A percentile compares a stretch with the other conserved stretches of the same genome.
Evolutionary conservation across 495 filamentous ascomycete genomes (phyloP).

Genomic region (Xylaria sp.): DNA sequence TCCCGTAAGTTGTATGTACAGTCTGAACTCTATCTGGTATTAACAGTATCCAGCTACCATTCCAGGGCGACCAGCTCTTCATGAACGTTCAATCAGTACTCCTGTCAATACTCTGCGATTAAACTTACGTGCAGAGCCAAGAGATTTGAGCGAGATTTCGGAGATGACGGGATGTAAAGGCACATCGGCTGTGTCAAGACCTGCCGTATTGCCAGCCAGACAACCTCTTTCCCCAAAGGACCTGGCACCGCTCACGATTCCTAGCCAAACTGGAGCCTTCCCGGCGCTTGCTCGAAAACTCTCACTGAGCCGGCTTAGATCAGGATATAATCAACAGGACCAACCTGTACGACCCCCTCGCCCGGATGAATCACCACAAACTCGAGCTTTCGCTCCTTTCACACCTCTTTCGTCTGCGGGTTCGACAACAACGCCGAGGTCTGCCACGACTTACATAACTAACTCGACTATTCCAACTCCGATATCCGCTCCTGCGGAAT

Average conservation of each 20-base stretch:
- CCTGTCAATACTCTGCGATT: constrained; percentile 60
- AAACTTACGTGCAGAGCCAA: constrained; percentile 49
- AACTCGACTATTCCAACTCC: constrained; percentile 54
- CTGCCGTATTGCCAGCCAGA: constrained; percentile 35
- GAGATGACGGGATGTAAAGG: constrained; percentile 21
- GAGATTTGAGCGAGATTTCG: constrained; percentile 36
- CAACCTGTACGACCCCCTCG: constrained; percentile 40
- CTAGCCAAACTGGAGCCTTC: constrained; percentile 45
- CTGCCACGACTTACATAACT: constrained; percentile 42
- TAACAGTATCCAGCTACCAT: constrained; percentile 67
- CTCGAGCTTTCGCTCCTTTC: constrained; percentile 52
- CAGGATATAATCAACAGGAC: constrained; percentile 48
- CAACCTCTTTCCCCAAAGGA: constrained; percentile 59
- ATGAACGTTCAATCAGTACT: constrained; percentile 72
- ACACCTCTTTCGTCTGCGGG: constrained; percentile 52
- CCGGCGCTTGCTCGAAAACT: constrained; percentile 47
- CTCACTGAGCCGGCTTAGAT: constrained; percentile 49
- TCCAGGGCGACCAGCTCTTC: constrained; percentile 69
- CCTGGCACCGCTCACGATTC: constrained; percentile 59
- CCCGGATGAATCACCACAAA: constrained; percentile 54
- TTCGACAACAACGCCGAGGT: constrained; percentile 48
- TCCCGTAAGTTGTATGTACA: constrained; percentile 66
- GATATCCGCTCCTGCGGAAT: constrained; percentile 52
- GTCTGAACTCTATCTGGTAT: constrained; percentile 23
- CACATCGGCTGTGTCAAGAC: constrained; percentile 22